Evolutionary conservation across 768 basidiomycete genomes (phyloP).

Genomic region (Stropharia rugosoannulata): DNA sequence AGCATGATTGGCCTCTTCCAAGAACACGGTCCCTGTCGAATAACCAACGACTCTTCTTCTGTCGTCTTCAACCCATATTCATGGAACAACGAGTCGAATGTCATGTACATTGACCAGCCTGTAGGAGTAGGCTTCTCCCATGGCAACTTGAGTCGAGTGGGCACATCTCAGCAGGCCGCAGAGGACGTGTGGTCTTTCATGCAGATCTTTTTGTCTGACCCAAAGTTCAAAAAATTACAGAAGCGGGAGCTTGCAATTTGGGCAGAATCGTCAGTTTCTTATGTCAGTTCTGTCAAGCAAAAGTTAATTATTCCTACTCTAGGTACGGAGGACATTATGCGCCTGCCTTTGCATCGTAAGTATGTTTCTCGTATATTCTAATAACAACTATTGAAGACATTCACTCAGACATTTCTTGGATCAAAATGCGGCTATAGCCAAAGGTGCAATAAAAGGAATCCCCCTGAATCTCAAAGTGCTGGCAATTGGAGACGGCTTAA

Average conservation of each 20-base stretch:
- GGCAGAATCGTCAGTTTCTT: conserved; percentile 54
- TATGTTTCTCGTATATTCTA: neutral
- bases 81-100: conserved; percentile 57
- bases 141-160: conserved; percentile 41
- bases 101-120: conserved; percentile 64
- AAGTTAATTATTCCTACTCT: neutral
- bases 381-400: no score
- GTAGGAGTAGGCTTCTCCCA: conserved; percentile 66
- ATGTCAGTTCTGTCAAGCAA: no score
- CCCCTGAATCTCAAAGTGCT: conserved; percentile 55
- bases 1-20: conserved; percentile 68
- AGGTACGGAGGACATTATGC: conserved; percentile 38
- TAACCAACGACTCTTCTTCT: conserved; percentile 49
- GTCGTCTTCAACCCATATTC: conserved; percentile 53
- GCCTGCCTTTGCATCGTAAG: conserved; percentile 59
- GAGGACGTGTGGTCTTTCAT: conserved; percentile 60
- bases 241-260: conserved; percentile 54
- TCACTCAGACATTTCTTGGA: conserved; percentile 46
- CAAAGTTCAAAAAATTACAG: conserved; percentile 48
- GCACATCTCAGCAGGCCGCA: conserved; percentile 54
- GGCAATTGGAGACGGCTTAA: conserved; percentile 60
- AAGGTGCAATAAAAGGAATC: conserved; percentile 41
- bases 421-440: conserved; percentile 56
- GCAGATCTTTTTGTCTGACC: conserved; percentile 61
- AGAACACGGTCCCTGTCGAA: conserved; percentile 78